These are phyloP conservation scores for Sporobolomyces pararoseus DNA, from an alignment of 768 basidiomycete genomes.

Conservation along the genomic window DNA sequence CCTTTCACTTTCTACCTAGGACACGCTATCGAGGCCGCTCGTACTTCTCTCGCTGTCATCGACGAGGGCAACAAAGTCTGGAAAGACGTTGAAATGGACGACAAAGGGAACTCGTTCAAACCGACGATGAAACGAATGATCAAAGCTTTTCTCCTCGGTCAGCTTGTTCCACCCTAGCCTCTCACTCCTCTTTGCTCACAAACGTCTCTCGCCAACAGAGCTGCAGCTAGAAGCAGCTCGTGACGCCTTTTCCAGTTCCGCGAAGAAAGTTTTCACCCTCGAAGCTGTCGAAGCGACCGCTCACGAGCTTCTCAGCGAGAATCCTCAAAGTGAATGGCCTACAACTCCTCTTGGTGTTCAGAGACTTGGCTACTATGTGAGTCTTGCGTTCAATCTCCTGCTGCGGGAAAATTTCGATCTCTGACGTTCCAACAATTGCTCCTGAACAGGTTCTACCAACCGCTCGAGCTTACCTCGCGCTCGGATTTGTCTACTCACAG, in stretches of 20 bases:
- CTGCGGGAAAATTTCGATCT: background rate
- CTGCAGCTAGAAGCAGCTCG: background rate
- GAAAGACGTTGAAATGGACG: background rate
- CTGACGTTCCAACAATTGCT: background rate
- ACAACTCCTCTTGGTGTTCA: background rate
- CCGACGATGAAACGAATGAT: background rate
- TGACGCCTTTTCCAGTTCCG: background rate
- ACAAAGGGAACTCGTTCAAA: background rate
- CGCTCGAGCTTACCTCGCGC: background rate
- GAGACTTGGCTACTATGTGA: background rate
- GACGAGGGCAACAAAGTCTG: slow-evolving; percentile 1
- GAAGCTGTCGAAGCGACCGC: background rate
- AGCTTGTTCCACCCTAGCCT: background rate
- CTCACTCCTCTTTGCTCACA: background rate
- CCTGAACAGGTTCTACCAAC: background rate
- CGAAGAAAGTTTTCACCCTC: background rate
- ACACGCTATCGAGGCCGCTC: background rate
- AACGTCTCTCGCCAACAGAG: background rate
- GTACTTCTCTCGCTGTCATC: background rate
- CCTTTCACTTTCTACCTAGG: too few relatives aligned
- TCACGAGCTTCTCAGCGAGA: background rate
- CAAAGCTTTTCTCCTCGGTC: background rate
- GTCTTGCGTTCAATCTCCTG: background rate
- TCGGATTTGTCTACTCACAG: background rate
- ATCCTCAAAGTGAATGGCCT: background rate